Conservation (phyloP, 306 rosid genomes). For the Quercus berberidifolia region DNA sequence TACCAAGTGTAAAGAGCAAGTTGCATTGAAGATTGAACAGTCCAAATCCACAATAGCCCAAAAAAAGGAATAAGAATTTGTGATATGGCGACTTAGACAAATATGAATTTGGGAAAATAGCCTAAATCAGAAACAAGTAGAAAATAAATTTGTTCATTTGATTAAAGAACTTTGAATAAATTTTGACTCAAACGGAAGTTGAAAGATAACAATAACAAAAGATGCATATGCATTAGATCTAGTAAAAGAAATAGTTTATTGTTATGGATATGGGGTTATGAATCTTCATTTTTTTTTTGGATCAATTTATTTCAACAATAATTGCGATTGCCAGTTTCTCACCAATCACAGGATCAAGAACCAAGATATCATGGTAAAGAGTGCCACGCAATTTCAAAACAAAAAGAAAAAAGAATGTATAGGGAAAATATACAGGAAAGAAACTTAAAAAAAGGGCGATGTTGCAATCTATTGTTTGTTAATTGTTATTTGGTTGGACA, state of each 20-base stretch:
- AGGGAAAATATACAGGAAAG: background rate
- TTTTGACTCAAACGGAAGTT: background rate
- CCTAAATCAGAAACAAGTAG: background rate
- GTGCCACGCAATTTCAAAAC: background rate
- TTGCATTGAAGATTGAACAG: background rate
- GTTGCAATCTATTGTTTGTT: background rate
- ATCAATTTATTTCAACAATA: background rate
- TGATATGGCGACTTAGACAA: background rate
- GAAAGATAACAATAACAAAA: background rate
- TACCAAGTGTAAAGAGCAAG: background rate
- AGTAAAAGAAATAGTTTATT: background rate
- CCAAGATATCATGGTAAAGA: background rate
- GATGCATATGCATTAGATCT: background rate
- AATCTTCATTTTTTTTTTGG: background rate
- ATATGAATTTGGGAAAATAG: background rate
- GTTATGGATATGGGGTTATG: background rate
- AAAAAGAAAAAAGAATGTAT: background rate
- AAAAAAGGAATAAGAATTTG: background rate
- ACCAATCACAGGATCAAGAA: background rate
- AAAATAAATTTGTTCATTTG: background rate
- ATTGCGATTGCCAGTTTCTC: too few species aligned
- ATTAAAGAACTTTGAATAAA: background rate
- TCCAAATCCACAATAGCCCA: background rate
- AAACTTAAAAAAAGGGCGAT: background rate
- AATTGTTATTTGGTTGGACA: background rate